Evolutionary conservation across 805 yeast species (phyloP), one percentile per base, ranked within the genome.

Genomic region (Spathaspora hagerdaliae): DNA sequence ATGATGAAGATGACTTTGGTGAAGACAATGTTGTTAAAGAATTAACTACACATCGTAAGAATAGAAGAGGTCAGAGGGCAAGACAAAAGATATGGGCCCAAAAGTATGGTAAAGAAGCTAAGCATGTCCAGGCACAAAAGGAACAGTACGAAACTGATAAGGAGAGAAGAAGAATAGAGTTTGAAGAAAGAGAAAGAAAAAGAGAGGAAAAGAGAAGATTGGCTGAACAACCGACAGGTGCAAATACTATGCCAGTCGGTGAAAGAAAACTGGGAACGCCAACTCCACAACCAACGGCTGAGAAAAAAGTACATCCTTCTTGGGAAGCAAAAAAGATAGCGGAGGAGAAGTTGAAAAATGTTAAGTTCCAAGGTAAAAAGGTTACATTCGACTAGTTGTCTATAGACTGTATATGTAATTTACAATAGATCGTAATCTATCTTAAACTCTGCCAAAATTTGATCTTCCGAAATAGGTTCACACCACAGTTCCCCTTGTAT

Each of bases 21-120:
- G 57, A 64, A 42, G 83, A 78, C 55, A 61, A 69, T 39, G 70
- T 75, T 8, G 81, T 81, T 6, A 77, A 81, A 46, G 73, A 70
- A 39, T 67, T 74, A 3, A 81, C 83, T 1, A 59, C 77, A 27
- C 75, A 73, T 14, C 78, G 92, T 51, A 89, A 90, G 56, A 94
- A 94, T 64, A 77, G 99, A 68, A 81, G 97, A 64, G 99, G 99
- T 26, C 99, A 94, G 70, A 77, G 98, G 49, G 99, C 97, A 1
- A 82, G 99, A 69, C 94, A 92, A 63, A 85, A 87, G 73, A 89
- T 94, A 43, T 94, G 98, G 98, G 99, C 90, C 60, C 71, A 78
- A 67, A 92, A 94, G 63, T 94, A 74, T 60, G 98, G 98, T 27
- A 63, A 64, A 14, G 69, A 73, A 26, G 99, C 99, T n/a, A 83